Evolutionary conservation across 306 rosid species (phyloP).

Genomic region (Dicorynia guianensis): DNA sequence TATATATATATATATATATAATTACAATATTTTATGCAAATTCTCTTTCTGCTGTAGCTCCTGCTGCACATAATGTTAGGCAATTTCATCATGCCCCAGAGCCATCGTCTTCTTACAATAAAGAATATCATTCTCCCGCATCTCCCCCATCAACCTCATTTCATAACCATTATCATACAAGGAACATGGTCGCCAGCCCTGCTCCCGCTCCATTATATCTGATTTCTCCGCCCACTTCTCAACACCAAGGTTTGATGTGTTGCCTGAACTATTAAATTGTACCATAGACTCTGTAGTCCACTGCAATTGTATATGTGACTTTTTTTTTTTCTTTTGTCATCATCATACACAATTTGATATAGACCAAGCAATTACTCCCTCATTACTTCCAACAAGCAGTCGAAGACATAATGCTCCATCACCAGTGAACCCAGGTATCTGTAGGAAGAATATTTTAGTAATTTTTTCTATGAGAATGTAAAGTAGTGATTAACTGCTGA

Average conservation of each 20-base stretch:
- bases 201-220: slow-evolving; percentile 55
- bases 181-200: slow-evolving; percentile 49
- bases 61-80: slow-evolving; percentile 49
- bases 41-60: slow-evolving; percentile 52
- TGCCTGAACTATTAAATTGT: slow-evolving; percentile 13
- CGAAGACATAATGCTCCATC: slow-evolving; percentile 49
- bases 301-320: slow-evolving; percentile 7
- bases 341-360: background rate
- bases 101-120: slow-evolving; percentile 51
- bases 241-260: slow-evolving; percentile 53
- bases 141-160: slow-evolving; percentile 56
- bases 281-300: slow-evolving; percentile 14
- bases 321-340: background rate
- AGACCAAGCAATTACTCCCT: slow-evolving; percentile 64
- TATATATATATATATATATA: background rate
- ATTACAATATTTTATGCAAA: slow-evolving; percentile 4
- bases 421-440: slow-evolving; percentile 57
- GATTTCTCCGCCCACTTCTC: slow-evolving; percentile 52
- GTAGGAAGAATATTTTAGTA: slow-evolving; percentile 3
- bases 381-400: slow-evolving; percentile 37
- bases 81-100: slow-evolving; percentile 46
- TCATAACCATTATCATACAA: slow-evolving; percentile 46
- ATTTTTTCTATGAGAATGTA: slow-evolving; percentile 18
- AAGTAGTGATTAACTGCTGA: slow-evolving; percentile 4
- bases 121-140: slow-evolving; percentile 52